Conservation (phyloP, 2,329 filamentous ascomycete genomes). For the Alternaria ethzedia region DNA sequence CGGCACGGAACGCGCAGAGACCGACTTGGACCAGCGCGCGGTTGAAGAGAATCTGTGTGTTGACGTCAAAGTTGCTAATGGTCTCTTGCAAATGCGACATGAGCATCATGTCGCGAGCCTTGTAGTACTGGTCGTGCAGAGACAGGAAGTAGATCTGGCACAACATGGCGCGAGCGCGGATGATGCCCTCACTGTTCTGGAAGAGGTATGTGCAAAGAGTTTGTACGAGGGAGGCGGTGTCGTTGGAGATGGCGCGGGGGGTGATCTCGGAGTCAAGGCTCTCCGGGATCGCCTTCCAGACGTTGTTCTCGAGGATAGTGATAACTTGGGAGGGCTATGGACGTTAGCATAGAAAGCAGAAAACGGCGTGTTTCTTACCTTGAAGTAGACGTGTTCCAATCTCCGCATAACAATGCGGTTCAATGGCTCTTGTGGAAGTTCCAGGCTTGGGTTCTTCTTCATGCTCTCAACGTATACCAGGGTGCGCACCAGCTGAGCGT, state of each 20-base stretch:
- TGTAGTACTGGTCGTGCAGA: slow-evolving; percentile 97
- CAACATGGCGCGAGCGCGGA: slow-evolving; percentile 94
- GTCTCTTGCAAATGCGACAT: slow-evolving; percentile 99
- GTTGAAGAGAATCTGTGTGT: slow-evolving; percentile 98
- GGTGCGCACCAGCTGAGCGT: slow-evolving; percentile 89
- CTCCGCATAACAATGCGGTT: slow-evolving; percentile 94
- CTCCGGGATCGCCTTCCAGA: slow-evolving; percentile 80
- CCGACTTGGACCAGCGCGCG: slow-evolving; percentile 96
- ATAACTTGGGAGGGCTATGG: slow-evolving; percentile 84
- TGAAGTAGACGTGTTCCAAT: slow-evolving; percentile 98
- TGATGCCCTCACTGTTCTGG: slow-evolving; percentile 91
- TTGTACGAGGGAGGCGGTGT: slow-evolving; percentile 79
- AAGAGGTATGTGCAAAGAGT: slow-evolving; percentile 95
- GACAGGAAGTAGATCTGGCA: slow-evolving; percentile 99
- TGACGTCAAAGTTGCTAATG: slow-evolving; percentile 94
- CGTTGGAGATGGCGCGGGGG: slow-evolving; percentile 69
- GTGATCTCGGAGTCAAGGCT: slow-evolving; percentile 80
- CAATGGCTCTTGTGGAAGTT: slow-evolving; percentile 81
- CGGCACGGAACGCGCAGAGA: slow-evolving; percentile 96
- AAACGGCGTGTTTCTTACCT: slow-evolving; percentile 60
- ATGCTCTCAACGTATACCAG: slow-evolving; percentile 88
- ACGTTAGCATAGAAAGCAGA: slow-evolving; percentile 25
- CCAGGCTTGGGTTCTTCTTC: slow-evolving; percentile 71
- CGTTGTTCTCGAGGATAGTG: slow-evolving; percentile 90
- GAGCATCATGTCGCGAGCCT: slow-evolving; percentile 97